Base-by-base conservation (phyloP, 768 basidiomycete species). In the Phlebiopsis flavidoalba region DNA sequence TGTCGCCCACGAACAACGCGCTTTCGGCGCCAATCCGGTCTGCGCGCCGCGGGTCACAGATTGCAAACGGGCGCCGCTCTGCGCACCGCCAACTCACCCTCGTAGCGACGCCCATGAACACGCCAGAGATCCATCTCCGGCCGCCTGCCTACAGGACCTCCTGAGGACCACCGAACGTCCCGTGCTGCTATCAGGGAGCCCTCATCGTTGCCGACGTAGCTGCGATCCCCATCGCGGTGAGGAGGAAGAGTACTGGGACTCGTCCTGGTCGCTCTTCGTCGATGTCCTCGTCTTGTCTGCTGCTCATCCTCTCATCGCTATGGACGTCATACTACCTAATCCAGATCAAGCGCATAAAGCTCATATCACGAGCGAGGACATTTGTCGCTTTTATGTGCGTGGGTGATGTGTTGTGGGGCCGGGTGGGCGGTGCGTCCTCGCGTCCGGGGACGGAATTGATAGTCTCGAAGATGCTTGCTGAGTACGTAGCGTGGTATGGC, bases 311-410 rank as follows among this genome's bases (percentile, higher is more conserved):
- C 64, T 97, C n/a, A n/a, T n/a, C 96, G 8, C 83, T 99, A 60
- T 93, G 89, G 84, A 97, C 94, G 21, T 95, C 93, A 26, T 99
- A 99, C 77, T 98, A 98, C 70, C 86, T n/a, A n/a, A n/a, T 99
- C 4, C 95, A 98, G 80, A 93, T 98, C 70, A 94, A 95, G 72
- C 83, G 90, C 53, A 99, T 99, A 76, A 86, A 95, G 59, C 90
- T 93, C 17, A 84, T 99, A 12, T n/a, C 95, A 99, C 68, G 97
- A 99, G n/a, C n/a, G n/a, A n/a, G n/a, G 76, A 99, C 97, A 0
- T 79, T 98, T 33, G 91, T 99, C 19, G 91, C 95, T 21, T 94
- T 98, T 64, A 86, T 95, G n/a, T 70, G 94, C 95, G n/a, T n/a
- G 7, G 95, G 97, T 46, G n/a, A 98, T 97, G 93, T 83, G n/a